Evolutionary conservation across 2,329 filamentous ascomycete species (phyloP).

Genomic region (Monilinia laxa): DNA sequence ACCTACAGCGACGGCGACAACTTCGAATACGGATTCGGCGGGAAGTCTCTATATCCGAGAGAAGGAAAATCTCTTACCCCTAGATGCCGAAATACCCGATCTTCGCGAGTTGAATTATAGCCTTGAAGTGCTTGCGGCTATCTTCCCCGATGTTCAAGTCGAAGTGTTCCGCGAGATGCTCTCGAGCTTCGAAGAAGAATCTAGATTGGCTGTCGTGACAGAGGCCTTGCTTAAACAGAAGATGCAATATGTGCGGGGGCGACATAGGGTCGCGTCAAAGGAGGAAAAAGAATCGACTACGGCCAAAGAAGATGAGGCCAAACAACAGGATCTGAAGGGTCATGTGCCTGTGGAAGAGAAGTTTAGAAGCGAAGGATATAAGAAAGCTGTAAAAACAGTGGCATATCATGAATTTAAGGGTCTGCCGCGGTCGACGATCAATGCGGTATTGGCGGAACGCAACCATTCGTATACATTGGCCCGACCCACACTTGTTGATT

Average conservation of each 20-base stretch:
- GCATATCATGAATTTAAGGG: constrained; percentile 75
- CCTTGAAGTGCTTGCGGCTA: constrained; percentile 65
- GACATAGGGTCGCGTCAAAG: constrained; percentile 53
- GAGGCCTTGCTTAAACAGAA: constrained; percentile 74
- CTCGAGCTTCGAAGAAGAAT: constrained; percentile 70
- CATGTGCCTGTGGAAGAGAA: constrained; percentile 58
- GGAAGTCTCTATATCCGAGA: constrained; percentile 52
- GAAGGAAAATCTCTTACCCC: constrained; percentile 52
- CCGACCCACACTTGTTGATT: constrained; percentile 64
- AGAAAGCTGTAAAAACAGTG: constrained; percentile 64
- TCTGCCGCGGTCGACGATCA: constrained; percentile 69
- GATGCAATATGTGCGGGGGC: constrained; percentile 67
- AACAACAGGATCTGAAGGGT: constrained; percentile 14
- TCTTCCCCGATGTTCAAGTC: constrained; percentile 79
- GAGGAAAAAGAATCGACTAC: constrained; percentile 34
- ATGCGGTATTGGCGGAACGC: constrained; percentile 75
- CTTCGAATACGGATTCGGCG: constrained; percentile 21
- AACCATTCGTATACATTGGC: constrained; percentile 77
- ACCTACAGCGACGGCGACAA: constrained; percentile 35
- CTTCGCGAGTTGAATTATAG: constrained; percentile 68
- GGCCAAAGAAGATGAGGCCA: constrained; percentile 32
- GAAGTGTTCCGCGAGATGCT: constrained; percentile 84
- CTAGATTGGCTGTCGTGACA: constrained; percentile 72
- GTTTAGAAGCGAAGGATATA: constrained; percentile 68
- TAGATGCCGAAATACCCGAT: constrained; percentile 55